Evolutionary conservation across 2,329 filamentous ascomycete genomes (phyloP), one percentile per base, ranked within the genome.

Genomic region (Periglandula ipomoeae): DNA sequence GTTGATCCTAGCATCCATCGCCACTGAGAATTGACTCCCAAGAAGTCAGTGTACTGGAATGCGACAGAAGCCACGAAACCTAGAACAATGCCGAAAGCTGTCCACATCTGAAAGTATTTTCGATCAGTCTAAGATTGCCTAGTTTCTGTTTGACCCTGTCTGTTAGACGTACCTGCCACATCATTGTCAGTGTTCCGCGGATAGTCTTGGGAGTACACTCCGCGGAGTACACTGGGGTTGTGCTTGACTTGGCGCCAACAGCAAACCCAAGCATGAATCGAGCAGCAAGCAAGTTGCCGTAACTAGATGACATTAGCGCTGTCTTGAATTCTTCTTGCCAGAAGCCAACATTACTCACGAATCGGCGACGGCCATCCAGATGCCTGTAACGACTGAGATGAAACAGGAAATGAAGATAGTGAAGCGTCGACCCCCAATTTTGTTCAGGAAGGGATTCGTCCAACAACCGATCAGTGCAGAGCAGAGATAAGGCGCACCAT

Each of bases 151-250:
- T n/a, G n/a, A n/a, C n/a, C n/a, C n/a, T n/a, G n/a, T n/a, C n/a
- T n/a, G n/a, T n/a, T n/a, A n/a, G n/a, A 42, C 39, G 20, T 35
- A 58, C 52, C 51, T 65, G 74, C 85, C 86, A 90, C 56, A 81
- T 82, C 86, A 91, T 90, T 53, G 89, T 85, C 9, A 91, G 70
- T 10, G 82, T 85, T 54, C 85, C 84, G 54, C 84, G 77, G 46
- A 88, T 81, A 5, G 70, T 60, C 2, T 83, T 79, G 0, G 84
- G 84, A 0, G 81, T 75, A 42, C 78, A 84, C 61, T 89, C 85
- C 1, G 85, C 84, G 0, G 83, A 80, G 57, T 87, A 89, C 41
- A 89, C 79, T 0, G 86, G 85, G 0, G 82, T 78, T 1, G 73
- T 79, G 5, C 73, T 74, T 11, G 77, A 76, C 59, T 85, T 85